Base-by-base conservation (phyloP, 2,329 filamentous ascomycete species). In the Metarhizium sp. region DNA sequence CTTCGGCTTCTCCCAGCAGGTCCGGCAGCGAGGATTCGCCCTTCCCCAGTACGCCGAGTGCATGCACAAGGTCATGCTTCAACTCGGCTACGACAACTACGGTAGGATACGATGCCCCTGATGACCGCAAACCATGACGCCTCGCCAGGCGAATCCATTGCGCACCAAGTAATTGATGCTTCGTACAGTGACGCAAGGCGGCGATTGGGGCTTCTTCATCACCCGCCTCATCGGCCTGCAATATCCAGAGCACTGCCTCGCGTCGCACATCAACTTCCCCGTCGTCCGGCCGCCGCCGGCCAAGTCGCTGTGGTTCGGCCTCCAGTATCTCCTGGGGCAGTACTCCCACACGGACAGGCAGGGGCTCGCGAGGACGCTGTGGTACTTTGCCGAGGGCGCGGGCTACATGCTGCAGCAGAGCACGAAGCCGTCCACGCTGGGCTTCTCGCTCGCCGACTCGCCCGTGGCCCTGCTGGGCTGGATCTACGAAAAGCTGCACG, bases 401-500 rank as follows among this genome's bases (percentile, higher is more conserved):
- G 67, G 66, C 1, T 70, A 71, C 45, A 57, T 63, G 36, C 2
- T 63, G 1, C 32, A 63, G 46, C 67, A 70, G 45, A 82, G 79
- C 2, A 90, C 87, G 0, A 85, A 86, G 56, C 88, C 89, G 0
- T 82, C 89, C 52, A 92, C 88, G 0, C 65, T 92, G 0, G 85
- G 84, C 0, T 89, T 88, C 63, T 82, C 76, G 0, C 74, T 92
- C 3, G 76, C 80, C 0, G 87, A 91, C 65, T 48, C 45, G 25
- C 89, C 88, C 0, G 79, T 88, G 0, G 86, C 79, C 0, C 71
- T 90, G 3, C 73, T 92, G 1, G 81, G 86, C 0, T 94, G 89
- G 89, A 84, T 92, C 38, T 88, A 88, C 60, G 89, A 92, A 70
- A 92, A 92, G 66, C 71, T 92, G 42, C 81, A 86, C 60, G 84